These are phyloP conservation scores for Mrakia hoshinonis DNA, from an alignment of 768 basidiomycete genomes.

Conservation along the genomic window DNA sequence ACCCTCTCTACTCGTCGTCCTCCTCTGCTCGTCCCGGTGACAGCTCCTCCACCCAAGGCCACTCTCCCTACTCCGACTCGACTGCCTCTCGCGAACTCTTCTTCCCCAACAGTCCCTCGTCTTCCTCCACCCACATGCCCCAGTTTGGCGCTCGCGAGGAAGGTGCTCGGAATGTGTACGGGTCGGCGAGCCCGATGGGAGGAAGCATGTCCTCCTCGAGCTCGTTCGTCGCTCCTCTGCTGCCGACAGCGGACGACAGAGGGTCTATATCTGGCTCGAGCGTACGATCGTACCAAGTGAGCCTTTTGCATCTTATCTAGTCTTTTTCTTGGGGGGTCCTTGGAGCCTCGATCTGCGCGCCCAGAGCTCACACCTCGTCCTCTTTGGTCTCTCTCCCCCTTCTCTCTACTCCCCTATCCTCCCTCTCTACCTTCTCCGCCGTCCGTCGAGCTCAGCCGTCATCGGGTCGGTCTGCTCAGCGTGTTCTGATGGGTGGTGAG, in stretches of 20 bases:
- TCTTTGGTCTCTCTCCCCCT: neutral
- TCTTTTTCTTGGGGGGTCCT: neutral
- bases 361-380: neutral
- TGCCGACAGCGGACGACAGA: neutral
- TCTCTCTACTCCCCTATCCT: neutral
- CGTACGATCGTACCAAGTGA: neutral
- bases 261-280: neutral
- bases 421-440: neutral
- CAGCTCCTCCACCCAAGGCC: neutral
- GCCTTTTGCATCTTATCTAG: neutral
- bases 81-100: slow-evolving; percentile 1
- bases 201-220: slow-evolving; percentile 6
- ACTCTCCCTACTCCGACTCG: neutral
- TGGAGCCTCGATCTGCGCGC: neutral
- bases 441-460: slow-evolving; percentile 5
- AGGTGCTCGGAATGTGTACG: neutral
- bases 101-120: neutral
- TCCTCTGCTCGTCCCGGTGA: neutral
- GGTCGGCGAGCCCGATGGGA: neutral
- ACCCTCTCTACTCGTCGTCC: neutral
- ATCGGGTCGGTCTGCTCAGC: neutral
- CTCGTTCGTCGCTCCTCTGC: neutral
- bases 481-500: neutral
- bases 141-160: neutral
- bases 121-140: neutral